Evolutionary conservation across 306 rosid genomes (phyloP).

Genomic region (Castanopsis chinensis): DNA sequence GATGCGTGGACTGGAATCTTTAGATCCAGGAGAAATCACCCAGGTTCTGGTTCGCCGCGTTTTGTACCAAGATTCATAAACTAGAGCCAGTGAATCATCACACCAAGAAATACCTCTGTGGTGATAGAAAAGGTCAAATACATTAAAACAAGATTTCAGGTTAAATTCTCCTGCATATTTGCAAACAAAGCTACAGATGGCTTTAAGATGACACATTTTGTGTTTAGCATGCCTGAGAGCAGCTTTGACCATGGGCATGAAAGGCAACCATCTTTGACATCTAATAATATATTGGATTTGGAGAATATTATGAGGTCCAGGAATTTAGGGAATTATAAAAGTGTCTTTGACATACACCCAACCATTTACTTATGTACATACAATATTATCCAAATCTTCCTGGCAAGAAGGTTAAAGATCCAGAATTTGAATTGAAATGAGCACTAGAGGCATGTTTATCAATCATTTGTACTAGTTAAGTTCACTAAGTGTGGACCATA

Average conservation of each 20-base stretch:
- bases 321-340: not conserved
- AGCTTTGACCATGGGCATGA: conserved; percentile 4
- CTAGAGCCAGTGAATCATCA: conserved; percentile 84
- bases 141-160: conserved; percentile 7
- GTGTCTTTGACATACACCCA: conserved; percentile 7
- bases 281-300: not conserved
- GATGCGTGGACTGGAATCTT: conserved; percentile 62
- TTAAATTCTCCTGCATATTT: not conserved
- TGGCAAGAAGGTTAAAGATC: not conserved
- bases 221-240: not conserved
- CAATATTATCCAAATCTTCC: conserved; percentile 2
- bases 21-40: conserved; percentile 80
- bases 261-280: conserved; percentile 11
- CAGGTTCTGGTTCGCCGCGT: conserved; percentile 76
- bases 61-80: conserved; percentile 98
- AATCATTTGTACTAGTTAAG: not conserved
- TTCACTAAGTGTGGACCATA: conserved; percentile 5
- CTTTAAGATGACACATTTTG: conserved; percentile 1
- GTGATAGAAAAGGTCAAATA: conserved; percentile 21
- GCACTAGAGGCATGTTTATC: conserved; percentile 8
- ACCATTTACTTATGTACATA: conserved; percentile 10
- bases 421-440: conserved; percentile 8
- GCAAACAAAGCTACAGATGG: not conserved
- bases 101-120: conserved; percentile 95
- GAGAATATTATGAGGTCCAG: not conserved